Base-by-base conservation (phyloP, 768 basidiomycete species). In the Boletellus ananas region DNA sequence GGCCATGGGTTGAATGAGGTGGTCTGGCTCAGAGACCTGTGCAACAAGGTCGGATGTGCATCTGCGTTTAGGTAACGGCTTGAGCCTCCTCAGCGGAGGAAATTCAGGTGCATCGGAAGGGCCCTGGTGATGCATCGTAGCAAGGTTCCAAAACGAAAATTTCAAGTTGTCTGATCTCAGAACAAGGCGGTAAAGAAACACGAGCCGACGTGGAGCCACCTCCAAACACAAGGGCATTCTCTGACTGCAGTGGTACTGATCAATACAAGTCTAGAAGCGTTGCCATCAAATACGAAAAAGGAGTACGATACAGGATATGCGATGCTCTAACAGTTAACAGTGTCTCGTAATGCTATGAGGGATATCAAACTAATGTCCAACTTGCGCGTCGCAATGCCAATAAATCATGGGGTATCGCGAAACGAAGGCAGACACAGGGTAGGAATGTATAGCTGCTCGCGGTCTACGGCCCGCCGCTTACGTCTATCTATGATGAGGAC, bases 41-140 rank as follows among this genome's bases (percentile, higher is more conserved):
- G 57, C 56, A 56, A 42, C 58, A 18, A 51, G 31, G 55, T 65
- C 70, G 38, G 75, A 72, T 21, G 79, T 83, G 52, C 84, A 80
- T 54, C 83, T 77, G 57, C 88, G 79, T 71, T 88, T 89, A 23
- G 89, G 87, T 36, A 89, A 75, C 35, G 89, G 88, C 64, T 88
- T 90, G 60, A 89, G 77, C 55, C 82, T 74, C 57, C 87, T 76
- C 45, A 81, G 70, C 34, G 78, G 66, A 37, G 80, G 79, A 63
- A 83, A 79, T 61, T 85, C 83, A 56, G 83, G 77, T 49, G 76
- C 71, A 69, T 85, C 84, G 72, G 83, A 78, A 58, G 78, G 66
- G 61, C 71, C 72, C 58, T 75, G 73, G 50, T 57, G 56, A 66
- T 80, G 77, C 81, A 83, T 83, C 45, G 59, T 61, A 51, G 52